These are phyloP conservation scores for Ustanciosporium gigantosporum DNA, from an alignment of 1,284 basidiomycete genomes.

Conservation along the genomic window DNA sequence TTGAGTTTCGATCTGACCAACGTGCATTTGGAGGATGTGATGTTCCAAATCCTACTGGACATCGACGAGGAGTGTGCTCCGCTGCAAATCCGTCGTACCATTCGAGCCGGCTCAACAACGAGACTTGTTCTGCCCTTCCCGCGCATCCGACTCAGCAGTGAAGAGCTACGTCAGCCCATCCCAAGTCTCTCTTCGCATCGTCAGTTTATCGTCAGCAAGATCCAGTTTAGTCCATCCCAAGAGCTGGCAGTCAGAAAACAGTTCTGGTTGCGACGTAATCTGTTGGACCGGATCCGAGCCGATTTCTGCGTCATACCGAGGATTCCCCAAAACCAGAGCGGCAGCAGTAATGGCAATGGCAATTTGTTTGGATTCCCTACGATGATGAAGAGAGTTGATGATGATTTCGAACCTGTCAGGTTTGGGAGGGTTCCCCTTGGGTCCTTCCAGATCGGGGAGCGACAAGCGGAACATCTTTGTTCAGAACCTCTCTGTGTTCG, in stretches of 20 bases:
- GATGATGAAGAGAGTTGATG: not conserved
- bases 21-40: slow-evolving; percentile 80
- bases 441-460: slow-evolving; percentile 6
- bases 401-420: not conserved
- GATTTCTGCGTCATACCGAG: no score
- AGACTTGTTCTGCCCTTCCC: slow-evolving; percentile 59
- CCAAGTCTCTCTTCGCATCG: slow-evolving; percentile 73
- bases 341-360: not conserved
- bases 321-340: no score
- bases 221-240: slow-evolving; percentile 69
- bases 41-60: slow-evolving; percentile 74
- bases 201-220: slow-evolving; percentile 87
- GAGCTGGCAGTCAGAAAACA: slow-evolving; percentile 72
- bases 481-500: slow-evolving; percentile 8
- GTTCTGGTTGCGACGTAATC: slow-evolving; percentile 90
- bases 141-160: slow-evolving; percentile 66
- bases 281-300: slow-evolving; percentile 72
- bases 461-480: slow-evolving; percentile 1
- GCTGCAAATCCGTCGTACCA: slow-evolving; percentile 8
- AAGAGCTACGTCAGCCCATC: slow-evolving; percentile 70
- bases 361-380: not conserved
- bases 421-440: slow-evolving; percentile 3
- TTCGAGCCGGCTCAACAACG: slow-evolving; percentile 13
- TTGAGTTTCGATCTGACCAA: slow-evolving; percentile 85
- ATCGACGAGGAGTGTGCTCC: slow-evolving; percentile 49